Percentiles rank a stretch among this genome's conserved stretches.
phyloP scores from a whole-genome alignment of 2,329 filamentous ascomycete species.

The Aureobasidium leucospermi region DNA sequence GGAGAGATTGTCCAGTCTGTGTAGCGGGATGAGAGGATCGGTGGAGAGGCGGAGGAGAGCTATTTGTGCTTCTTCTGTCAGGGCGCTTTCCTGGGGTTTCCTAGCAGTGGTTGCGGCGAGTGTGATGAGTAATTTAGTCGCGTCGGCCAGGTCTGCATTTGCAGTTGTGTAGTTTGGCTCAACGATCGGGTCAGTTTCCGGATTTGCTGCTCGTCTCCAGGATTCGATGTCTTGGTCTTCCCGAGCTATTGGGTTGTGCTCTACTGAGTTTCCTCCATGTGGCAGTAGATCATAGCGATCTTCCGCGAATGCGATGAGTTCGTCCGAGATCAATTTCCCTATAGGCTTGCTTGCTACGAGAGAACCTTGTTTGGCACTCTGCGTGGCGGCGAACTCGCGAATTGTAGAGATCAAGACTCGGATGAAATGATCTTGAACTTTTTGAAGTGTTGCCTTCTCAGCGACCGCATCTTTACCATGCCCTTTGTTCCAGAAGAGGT shows the following conservation, averaged over 20 bases:
- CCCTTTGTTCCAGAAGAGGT: background rate
- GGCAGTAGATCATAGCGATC: no score
- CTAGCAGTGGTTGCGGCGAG: background rate
- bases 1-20: background rate
- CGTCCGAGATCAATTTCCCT: no score
- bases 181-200: background rate
- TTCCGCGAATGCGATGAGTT: no score
- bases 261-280: no score
- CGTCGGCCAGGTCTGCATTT: background rate
- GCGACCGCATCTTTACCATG: no score
- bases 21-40: background rate
- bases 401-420: background rate
- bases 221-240: background rate
- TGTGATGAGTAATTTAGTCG: background rate
- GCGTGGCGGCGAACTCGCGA: background rate
- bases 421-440: background rate
- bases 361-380: no score
- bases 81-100: no score
- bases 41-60: no score
- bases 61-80: background rate
- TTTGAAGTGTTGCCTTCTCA: background rate
- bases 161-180: background rate
- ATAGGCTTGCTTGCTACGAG: no score
- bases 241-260: background rate
- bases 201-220: background rate